Evolutionary conservation across 768 basidiomycete genomes (phyloP), one percentile per base, ranked within the genome.

Genomic region (Suillus tomentosus): DNA sequence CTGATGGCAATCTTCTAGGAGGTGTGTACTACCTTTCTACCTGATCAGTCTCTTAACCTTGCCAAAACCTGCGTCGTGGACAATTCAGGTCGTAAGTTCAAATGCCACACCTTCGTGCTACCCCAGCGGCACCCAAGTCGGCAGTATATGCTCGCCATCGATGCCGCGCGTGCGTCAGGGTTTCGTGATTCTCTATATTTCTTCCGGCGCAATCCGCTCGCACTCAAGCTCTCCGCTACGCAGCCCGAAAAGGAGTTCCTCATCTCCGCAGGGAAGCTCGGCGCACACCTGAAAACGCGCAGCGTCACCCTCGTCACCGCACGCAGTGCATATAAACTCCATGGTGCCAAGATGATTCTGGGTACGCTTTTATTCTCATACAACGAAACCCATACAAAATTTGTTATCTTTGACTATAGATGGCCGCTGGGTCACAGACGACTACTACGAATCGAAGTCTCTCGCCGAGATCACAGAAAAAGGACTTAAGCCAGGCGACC

Each of bases 151-250:
- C 91, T 99, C 48, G 95, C 96, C 24, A 99, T 99, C 64, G 97
- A 99, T 72, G 96, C 95, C 3, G 97, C 97, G 0, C 88, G 96
- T 34, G 93, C 94, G 10, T 96, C 94, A 22, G 97, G 97, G 5
- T 98, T 95, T 78, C 87, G 95, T 56, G 97, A 99, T 76, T 98
- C 97, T 10, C 80, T 99, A n/a, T 97, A 98, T 77, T 98, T 98
- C 77, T 96, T 98, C 78, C 90, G 97, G 3, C 86, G 95, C 7
- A 97, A 96, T 67, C 87, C 87, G 0, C 87, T 94, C 36, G 91
- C 96, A 17, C 82, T 95, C 80, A 99, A 99, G 76, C 84, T 97
- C 65, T 90, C 90, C 67, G 94, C 94, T 39, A 92, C 90, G 0
- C 91, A 94, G 64, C 83, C 85, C 19, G 97, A 99, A 78, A 97